These are phyloP conservation scores for Dendrostoma leiphaemia DNA, from an alignment of 2,329 filamentous ascomycete species.

Conservation along the genomic window DNA sequence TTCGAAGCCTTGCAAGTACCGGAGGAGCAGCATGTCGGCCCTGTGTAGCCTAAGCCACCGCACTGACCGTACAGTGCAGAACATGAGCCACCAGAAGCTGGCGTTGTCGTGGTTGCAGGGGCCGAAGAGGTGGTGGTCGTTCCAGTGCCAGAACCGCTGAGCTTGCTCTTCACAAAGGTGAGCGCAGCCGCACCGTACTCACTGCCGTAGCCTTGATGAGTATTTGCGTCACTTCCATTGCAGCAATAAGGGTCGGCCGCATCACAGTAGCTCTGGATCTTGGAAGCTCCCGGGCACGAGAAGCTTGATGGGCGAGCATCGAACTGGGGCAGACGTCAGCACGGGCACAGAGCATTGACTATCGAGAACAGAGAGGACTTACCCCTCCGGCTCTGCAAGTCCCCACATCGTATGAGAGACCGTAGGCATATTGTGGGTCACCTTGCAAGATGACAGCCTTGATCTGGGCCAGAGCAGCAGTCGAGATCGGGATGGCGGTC, in stretches of 20 bases:
- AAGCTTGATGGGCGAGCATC: slow-evolving; percentile 58
- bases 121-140: slow-evolving; percentile 1
- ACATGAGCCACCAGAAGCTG: slow-evolving; percentile 21
- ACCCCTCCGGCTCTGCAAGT: slow-evolving; percentile 57
- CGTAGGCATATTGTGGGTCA: slow-evolving; percentile 55
- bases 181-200: slow-evolving; percentile 61
- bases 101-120: slow-evolving; percentile 1
- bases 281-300: slow-evolving; percentile 48
- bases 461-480: slow-evolving; percentile 50
- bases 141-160: neutral
- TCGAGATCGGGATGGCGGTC: slow-evolving; percentile 40
- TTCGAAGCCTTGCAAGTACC: slow-evolving; percentile 31
- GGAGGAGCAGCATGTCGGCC: slow-evolving; percentile 31
- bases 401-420: slow-evolving; percentile 58
- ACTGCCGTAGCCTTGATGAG: slow-evolving; percentile 62
- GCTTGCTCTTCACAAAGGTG: slow-evolving; percentile 50
- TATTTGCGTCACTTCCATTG: slow-evolving; percentile 57
- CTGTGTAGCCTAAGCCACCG: slow-evolving; percentile 31
- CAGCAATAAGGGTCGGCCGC: slow-evolving; percentile 64
- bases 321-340: slow-evolving; percentile 43
- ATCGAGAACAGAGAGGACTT: slow-evolving; percentile 29
- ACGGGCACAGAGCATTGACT: neutral
- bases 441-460: slow-evolving; percentile 67
- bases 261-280: slow-evolving; percentile 65
- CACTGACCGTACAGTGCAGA: slow-evolving; percentile 31